Base-by-base conservation (phyloP, 1,139 yeast species). In the Wickerhamomyces sp. region DNA sequence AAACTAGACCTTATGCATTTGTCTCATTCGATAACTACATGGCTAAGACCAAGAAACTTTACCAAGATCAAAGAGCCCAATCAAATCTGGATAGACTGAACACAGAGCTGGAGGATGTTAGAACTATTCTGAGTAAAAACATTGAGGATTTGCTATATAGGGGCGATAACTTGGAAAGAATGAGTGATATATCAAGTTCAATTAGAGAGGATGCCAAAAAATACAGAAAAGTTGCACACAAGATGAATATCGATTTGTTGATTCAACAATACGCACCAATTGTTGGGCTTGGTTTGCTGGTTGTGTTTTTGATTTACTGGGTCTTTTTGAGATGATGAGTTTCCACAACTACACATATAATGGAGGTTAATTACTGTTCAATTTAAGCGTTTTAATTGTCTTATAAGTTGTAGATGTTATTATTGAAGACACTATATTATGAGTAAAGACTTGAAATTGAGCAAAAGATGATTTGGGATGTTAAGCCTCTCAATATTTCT, bases 121-220 rank as follows among this genome's bases (percentile, higher is more conserved):
- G 93, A 56, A 81, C 87, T 57, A 95, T 93, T 48, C 88, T 93
- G 96, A 89, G 96, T 48, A 91, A 91, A 59, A 93, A 93, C 65
- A 93, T 93, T 48, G 98, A 93, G 63, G 99, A 93, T 64, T 71
- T 93, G 58, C 73, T 93, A 40, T 91, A 93, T 66, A 77, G 99
- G 60, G 99, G 99, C 11, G 98, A 93, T 61, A 84, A 93, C 13
- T 76, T 93, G 56, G 98, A 93, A 65, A 83, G 80, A 54, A 88
- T 93, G 95, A 82, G 90, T 52, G 97, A 93, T 62, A 74, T 93
- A 62, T 87, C 96, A 33, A 79, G 85, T 23, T 78, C 84, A 42
- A 75, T 93, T 64, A 80, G 89, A 58, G 79, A 80, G 50, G 96
- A 91, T 63, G 85, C 96, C 30, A 79, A 84, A 56, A 93, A 89